Percentiles rank a stretch among this genome's conserved stretches.
phyloP scores from a whole-genome alignment of 1,139 yeast genomes.

The Candida glucosophila region DNA sequence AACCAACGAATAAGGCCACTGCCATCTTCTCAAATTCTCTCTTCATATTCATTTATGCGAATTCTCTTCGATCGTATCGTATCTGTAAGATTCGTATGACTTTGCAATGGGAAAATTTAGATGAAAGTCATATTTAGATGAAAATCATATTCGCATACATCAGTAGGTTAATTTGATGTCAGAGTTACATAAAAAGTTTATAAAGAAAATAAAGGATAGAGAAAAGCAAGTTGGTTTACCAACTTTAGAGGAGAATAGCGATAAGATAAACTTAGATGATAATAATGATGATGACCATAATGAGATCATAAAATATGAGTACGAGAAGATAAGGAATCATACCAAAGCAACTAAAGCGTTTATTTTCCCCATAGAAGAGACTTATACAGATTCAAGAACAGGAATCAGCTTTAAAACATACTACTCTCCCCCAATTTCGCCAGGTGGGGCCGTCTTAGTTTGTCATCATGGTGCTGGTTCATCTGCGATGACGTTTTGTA shows the following conservation, averaged over 20 bases:
- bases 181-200: slow-evolving; percentile 32
- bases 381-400: slow-evolving; percentile 5
- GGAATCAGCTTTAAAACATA: slow-evolving; percentile 43
- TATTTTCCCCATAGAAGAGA: slow-evolving; percentile 8
- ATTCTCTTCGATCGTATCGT: too few species aligned
- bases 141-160: not conserved
- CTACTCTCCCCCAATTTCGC: slow-evolving; percentile 42
- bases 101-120: too few species aligned
- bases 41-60: slow-evolving; percentile 13
- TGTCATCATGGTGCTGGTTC: slow-evolving; percentile 97
- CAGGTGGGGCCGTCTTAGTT: slow-evolving; percentile 48
- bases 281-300: slow-evolving; percentile 2
- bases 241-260: slow-evolving; percentile 20
- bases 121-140: not conserved
- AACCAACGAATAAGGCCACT: slow-evolving; percentile 31
- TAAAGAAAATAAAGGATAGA: slow-evolving; percentile 29
- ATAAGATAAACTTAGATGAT: slow-evolving; percentile 8
- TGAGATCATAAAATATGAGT: too few species aligned
- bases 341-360: not conserved
- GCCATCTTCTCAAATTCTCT: slow-evolving; percentile 28
- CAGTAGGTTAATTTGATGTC: slow-evolving; percentile 21
- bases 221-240: slow-evolving; percentile 30
- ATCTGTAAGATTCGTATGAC: too few species aligned
- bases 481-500: slow-evolving; percentile 68
- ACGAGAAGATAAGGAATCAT: not conserved